Evolutionary conservation across 805 yeast genomes (phyloP).

Genomic region (Wickerhamiella hasegawae): DNA sequence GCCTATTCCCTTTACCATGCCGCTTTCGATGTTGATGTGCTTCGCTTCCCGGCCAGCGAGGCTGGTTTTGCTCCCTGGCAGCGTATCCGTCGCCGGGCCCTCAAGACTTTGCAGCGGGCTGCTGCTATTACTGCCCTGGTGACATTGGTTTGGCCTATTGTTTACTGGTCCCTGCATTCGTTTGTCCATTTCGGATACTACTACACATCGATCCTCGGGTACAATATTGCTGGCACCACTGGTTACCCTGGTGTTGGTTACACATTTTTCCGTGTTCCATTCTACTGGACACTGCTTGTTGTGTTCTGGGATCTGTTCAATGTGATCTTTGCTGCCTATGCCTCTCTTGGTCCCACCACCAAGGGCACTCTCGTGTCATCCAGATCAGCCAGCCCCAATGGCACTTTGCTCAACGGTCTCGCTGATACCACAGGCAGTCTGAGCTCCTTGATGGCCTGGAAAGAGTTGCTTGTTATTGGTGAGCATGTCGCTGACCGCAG

Average conservation of each 20-base stretch:
- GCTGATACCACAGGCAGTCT: slow-evolving; percentile 10
- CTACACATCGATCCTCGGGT: not conserved
- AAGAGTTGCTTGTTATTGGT: slow-evolving; percentile 22
- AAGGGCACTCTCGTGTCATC: slow-evolving; percentile 17
- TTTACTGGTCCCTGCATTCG: slow-evolving; percentile 2
- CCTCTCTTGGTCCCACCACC: slow-evolving; percentile 24
- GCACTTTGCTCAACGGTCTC: slow-evolving; percentile 25
- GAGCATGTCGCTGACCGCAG: slow-evolving; percentile 19
- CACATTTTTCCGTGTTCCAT: not conserved
- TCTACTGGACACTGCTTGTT: slow-evolving; percentile 10
- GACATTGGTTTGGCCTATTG: slow-evolving; percentile 3
- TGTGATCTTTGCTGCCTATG: slow-evolving; percentile 18
- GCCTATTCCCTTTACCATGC: not conserved
- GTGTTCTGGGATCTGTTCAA: slow-evolving; percentile 17
- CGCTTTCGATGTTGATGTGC: not conserved
- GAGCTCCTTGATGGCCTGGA: slow-evolving; percentile 23
- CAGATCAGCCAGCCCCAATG: slow-evolving; percentile 21
- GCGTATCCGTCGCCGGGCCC: slow-evolving; percentile 6
- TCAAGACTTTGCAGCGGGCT: not conserved
- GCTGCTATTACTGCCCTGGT: not conserved
- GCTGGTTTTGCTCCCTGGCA: slow-evolving; percentile 10
- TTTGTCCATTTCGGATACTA: not conserved
- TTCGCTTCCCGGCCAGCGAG: not conserved
- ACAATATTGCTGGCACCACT: slow-evolving; percentile 2
- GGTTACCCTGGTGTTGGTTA: not conserved